Evolutionary conservation across 768 basidiomycete species (phyloP).

Genomic region (Flagelloscypha sp.): DNA sequence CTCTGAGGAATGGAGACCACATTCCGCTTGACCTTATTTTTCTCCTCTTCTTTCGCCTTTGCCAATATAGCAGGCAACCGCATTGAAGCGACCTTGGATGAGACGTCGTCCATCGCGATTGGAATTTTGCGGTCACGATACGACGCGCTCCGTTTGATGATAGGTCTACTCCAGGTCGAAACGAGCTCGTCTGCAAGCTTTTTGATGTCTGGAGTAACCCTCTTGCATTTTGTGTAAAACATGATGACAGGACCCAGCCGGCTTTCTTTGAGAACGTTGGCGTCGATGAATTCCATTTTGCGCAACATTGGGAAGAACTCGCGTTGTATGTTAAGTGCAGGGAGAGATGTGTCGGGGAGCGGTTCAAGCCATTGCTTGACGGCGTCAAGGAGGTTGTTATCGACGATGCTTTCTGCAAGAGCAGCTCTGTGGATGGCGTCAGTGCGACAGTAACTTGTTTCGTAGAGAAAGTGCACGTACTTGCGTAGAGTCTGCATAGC

Average conservation of each 20-base stretch:
- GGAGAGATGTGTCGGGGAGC: conserved; percentile 84
- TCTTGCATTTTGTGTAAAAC: conserved; percentile 95
- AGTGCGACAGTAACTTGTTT: conserved; percentile 4
- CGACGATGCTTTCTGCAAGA: conserved; percentile 85
- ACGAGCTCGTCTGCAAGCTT: conserved; percentile 81
- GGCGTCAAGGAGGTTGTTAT: conserved; percentile 89
- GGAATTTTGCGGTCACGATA: conserved; percentile 71
- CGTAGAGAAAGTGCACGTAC: conserved; percentile 37
- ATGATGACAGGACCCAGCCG: conserved; percentile 82
- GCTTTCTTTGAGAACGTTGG: conserved; percentile 82
- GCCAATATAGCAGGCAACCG: conserved; percentile 63
- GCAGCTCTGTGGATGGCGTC: conserved; percentile 46
- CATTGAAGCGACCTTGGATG: conserved; percentile 34
- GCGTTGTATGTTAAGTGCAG: conserved; percentile 91
- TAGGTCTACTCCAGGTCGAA: conserved; percentile 80
- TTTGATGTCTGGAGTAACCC: conserved; percentile 74
- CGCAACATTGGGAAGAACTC: conserved; percentile 78
- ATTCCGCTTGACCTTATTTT: conserved; percentile 62
- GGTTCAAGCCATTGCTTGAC: conserved; percentile 92
- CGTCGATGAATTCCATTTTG: conserved; percentile 92
- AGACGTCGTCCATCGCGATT: conserved; percentile 34
- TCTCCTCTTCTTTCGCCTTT: conserved; percentile 59
- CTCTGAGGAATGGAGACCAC: conserved; percentile 78
- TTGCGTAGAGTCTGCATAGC: conserved; percentile 92
- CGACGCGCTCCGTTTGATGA: conserved; percentile 81